Base-by-base conservation (phyloP, 352 stramenopile species). In the Globisporangium viniferum region DNA sequence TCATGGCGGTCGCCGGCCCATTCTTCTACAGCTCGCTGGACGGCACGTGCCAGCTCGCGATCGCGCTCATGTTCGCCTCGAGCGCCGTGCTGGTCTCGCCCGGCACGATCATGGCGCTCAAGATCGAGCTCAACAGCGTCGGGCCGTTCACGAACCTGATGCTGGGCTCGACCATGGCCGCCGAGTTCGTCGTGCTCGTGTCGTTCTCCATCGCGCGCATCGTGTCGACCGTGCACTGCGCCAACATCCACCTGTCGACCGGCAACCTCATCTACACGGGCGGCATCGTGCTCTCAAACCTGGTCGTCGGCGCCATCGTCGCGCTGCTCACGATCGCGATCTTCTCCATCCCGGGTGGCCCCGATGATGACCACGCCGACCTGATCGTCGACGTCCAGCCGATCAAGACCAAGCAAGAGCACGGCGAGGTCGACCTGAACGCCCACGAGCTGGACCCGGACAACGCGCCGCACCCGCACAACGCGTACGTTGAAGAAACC, bases 81-180 rank as follows among this genome's bases (percentile, higher is more conserved):
- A 92, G 89, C 61, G 86, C 80, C 3, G 84, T 92, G 39, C 70
- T 90, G 5, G 80, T 73, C 1, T 92, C 84, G 18, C 84, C 84
- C 0, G 77, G 80, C 5, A 92, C 84, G 9, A 79, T 89, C 51
- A 90, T 92, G 82, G 84, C 82, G 18, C 88, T 91, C 71, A 89
- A 91, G 72, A 91, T 89, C 56, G 82, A 91, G 63, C 75, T 90
- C 61, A 88, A 92, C 56, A 88, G 81, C 29, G 84, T 88, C 53
- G 84, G 84, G 3, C 80, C 80, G 5, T 92, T 92, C 66, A 92
- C 84, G 5, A 90, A 86, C 68, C 73, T 92, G 57, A 90, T 90
- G 84, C 73, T 92, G 10, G 84, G 84, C 9, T 72, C 79, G 10
- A 89, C 80, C 7, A 92, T 92, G 84, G 80, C 72, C 4, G 80